Conservation (phyloP, 1,139 yeast genomes). For the Pichia sp. region DNA sequence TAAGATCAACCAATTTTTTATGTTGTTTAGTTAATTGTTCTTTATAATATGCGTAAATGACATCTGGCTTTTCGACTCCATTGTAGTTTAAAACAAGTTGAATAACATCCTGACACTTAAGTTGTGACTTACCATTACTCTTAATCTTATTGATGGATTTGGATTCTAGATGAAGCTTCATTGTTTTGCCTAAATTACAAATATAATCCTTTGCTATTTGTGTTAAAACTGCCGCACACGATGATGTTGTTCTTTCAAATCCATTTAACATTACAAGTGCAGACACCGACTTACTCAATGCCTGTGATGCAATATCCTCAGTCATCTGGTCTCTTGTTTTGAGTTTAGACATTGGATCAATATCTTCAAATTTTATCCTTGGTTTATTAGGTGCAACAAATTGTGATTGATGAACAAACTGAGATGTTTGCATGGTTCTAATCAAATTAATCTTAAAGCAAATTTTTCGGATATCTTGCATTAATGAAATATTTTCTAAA, state of each 20-base stretch:
- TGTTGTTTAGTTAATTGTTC: conserved; percentile 70
- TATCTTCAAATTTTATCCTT: conserved; percentile 56
- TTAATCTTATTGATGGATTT: conserved; percentile 42
- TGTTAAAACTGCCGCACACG: conserved; percentile 73
- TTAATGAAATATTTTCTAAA: conserved; percentile 60
- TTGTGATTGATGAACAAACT: conserved; percentile 67
- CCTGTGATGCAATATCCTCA: conserved; percentile 54
- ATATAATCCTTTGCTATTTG: conserved; percentile 80
- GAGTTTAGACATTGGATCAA: conserved; percentile 73
- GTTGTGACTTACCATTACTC: conserved; percentile 29
- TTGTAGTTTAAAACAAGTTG: conserved; percentile 67
- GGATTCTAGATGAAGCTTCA: conserved; percentile 66
- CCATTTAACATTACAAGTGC: conserved; percentile 91
- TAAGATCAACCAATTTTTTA: conserved; percentile 61
- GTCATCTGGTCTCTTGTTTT: conserved; percentile 57
- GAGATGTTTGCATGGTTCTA: conserved; percentile 85
- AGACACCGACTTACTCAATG: conserved; percentile 63
- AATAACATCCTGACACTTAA: conserved; percentile 44
- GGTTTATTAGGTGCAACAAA: conserved; percentile 65
- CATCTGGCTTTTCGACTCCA: conserved; percentile 78
- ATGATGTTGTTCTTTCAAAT: conserved; percentile 74
- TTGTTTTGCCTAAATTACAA: conserved; percentile 63
- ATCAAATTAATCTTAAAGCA: conserved; percentile 87
- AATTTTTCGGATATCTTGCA: conserved; percentile 81
- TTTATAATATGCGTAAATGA: conserved; percentile 64